Base-by-base conservation (phyloP, 169 alveolate species). In the Babesia caballi region DNA sequence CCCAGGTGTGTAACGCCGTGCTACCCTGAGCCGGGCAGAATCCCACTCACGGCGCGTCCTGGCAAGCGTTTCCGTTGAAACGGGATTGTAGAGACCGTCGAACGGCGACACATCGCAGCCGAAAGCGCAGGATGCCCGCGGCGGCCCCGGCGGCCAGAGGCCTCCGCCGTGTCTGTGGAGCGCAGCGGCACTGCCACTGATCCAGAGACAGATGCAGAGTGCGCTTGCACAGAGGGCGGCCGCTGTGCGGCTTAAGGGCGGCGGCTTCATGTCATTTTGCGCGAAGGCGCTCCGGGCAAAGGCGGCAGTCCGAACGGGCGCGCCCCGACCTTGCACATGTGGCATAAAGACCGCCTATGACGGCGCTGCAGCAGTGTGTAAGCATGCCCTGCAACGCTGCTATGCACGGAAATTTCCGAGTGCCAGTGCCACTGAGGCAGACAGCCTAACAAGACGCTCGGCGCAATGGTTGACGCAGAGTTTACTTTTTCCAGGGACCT, bases 351-450 rank as follows among this genome's bases (percentile, higher is more conserved):
- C n/a, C n/a, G n/a, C n/a, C n/a, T n/a, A n/a, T n/a, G n/a, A n/a
- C n/a, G n/a, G n/a, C n/a, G n/a, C n/a, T n/a, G n/a, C n/a, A n/a
- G 0, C 5, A 27, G 32, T 42, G 52, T 38, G 52, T 41, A 21
- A 11, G 8, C 21, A 11, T 15, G 9, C 12, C 2, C 3, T 56
- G n/a, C 4, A 36, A 33, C 14, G 28, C 33, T 35, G 15, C 33
- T 19, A 52, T 19, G 60, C 73, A 33, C 9, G 25, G 73, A 63
- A 63, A 25, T 63, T 63, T 63, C 73, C 44, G 23, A 12, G 61
- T 60, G 60, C 58, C 73, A 28, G 60, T 63, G 60, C 73, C 73
- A 63, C 17, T 63, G 60, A 63, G 73, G 58, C 51, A 21, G 69
- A 32, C 38, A 7, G 61, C 61, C 60, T 11, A 17, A 19, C n/a